A percentile compares a stretch with the other conserved stretches of the same genome.
These are phyloP conservation scores for Stentor coeruleus DNA, from an alignment of 73 alveolate genomes.

Conservation along the genomic window DNA sequence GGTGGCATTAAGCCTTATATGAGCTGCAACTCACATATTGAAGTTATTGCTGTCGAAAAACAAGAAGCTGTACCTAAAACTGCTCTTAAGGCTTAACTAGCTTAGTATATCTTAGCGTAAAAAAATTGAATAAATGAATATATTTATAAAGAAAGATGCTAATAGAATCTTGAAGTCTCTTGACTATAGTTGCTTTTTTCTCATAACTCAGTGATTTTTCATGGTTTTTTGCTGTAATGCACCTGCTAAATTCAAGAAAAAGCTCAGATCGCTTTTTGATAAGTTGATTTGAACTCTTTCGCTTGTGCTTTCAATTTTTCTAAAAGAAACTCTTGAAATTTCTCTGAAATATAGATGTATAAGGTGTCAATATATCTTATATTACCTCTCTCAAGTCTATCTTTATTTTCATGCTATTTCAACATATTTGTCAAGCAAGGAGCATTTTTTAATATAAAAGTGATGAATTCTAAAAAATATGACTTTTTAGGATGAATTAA, in stretches of 20 bases:
- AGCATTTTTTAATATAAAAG: too few species aligned
- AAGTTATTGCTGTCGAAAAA: conserved; percentile 13
- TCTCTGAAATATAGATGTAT: too few species aligned
- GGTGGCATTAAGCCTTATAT: conserved; percentile 77
- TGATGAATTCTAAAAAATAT: too few species aligned
- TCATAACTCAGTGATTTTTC: too few species aligned
- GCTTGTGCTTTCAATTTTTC: background rate
- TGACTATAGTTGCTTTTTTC: too few species aligned
- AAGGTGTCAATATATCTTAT: too few species aligned
- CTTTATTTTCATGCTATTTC: background rate
- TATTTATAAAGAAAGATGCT: too few species aligned
- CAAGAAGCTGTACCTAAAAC: conserved; percentile 12
- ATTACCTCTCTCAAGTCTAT: too few species aligned
- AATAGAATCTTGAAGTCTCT: too few species aligned
- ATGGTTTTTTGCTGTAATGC: background rate
- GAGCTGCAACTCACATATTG: conserved; percentile 1
- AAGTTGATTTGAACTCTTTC: background rate
- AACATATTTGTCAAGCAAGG: background rate
- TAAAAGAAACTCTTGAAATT: background rate
- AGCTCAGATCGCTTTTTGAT: background rate
- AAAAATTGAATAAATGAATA: too few species aligned
- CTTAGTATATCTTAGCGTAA: too few species aligned
- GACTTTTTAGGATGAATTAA: too few species aligned
- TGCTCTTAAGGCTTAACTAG: background rate
- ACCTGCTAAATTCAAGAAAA: background rate